Conservation (phyloP, 108 stramenopile species). For the Schizochytrium sp. region DNA sequence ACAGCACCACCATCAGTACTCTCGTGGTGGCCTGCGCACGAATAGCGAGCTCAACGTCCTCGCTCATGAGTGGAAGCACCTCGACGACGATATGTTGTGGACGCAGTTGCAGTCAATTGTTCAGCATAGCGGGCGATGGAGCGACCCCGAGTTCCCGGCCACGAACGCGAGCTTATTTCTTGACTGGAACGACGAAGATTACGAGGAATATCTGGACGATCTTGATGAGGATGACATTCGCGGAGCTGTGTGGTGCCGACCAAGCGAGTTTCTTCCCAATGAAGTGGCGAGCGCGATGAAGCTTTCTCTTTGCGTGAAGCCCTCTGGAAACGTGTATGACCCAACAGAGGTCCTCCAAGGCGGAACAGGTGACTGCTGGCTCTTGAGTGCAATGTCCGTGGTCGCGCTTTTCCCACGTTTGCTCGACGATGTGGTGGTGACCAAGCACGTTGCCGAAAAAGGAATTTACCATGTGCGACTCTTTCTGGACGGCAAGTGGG, state of each 20-base stretch:
- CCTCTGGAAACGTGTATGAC: neutral
- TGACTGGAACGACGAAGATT: neutral
- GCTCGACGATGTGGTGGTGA: neutral
- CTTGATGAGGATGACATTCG: neutral
- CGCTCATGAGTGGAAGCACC: neutral
- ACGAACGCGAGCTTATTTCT: neutral
- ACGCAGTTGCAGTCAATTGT: neutral
- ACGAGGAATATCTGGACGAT: neutral
- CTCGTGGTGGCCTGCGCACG: no score
- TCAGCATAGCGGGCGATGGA: neutral
- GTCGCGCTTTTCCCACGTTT: neutral
- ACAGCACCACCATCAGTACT: no score
- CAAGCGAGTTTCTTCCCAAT: neutral
- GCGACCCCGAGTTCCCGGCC: neutral
- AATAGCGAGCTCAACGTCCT: neutral
- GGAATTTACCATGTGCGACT: neutral
- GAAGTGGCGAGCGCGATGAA: neutral
- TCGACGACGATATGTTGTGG: neutral
- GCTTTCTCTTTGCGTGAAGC: neutral
- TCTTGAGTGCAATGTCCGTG: slow-evolving; percentile 9
- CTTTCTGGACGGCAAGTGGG: slow-evolving; percentile 12
- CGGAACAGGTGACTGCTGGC: slow-evolving; percentile 18
- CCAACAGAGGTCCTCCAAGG: slow-evolving; percentile 18
- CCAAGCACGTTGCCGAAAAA: neutral
- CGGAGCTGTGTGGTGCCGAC: neutral